Percentiles rank a stretch among this genome's conserved stretches.
These are phyloP conservation scores for Cornus kousa DNA, from an alignment of 148 eudicot species.

Conservation along the genomic window DNA sequence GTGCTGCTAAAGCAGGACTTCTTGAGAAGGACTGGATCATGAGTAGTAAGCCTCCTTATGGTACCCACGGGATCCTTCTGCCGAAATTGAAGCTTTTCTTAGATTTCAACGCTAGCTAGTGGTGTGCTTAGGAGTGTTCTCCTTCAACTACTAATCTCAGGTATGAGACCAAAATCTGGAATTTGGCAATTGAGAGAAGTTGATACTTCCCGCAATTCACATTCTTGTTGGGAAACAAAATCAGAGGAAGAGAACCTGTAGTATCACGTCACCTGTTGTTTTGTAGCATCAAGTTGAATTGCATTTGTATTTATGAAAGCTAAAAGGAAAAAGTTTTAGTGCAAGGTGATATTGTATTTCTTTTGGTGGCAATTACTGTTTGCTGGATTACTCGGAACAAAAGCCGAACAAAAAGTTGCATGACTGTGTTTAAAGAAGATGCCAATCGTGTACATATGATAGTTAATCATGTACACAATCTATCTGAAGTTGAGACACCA, in stretches of 20 bases:
- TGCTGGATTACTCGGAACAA: too few relatives aligned
- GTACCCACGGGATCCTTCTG: slow-evolving; percentile 58
- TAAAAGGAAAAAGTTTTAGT: not conserved
- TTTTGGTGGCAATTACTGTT: too few relatives aligned
- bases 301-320: not conserved
- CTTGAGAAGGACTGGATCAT: slow-evolving; percentile 80
- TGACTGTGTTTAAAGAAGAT: too few relatives aligned
- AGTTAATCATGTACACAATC: too few relatives aligned
- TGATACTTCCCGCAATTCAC: not conserved
- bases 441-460: too few relatives aligned
- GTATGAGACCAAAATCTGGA: not conserved
- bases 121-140: not conserved
- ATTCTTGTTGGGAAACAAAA: not conserved
- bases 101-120: slow-evolving; percentile 59
- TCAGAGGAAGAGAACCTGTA: not conserved
- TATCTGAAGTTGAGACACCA: too few relatives aligned
- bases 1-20: slow-evolving; percentile 59
- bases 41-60: slow-evolving; percentile 55
- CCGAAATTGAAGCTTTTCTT: slow-evolving; percentile 74
- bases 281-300: not conserved
- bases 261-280: not conserved
- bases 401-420: too few relatives aligned
- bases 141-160: not conserved
- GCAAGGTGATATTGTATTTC: not conserved
- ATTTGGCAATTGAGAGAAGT: not conserved